These are phyloP conservation scores for Naganishia friedmannii DNA, from an alignment of 768 basidiomycete genomes.

Conservation along the genomic window DNA sequence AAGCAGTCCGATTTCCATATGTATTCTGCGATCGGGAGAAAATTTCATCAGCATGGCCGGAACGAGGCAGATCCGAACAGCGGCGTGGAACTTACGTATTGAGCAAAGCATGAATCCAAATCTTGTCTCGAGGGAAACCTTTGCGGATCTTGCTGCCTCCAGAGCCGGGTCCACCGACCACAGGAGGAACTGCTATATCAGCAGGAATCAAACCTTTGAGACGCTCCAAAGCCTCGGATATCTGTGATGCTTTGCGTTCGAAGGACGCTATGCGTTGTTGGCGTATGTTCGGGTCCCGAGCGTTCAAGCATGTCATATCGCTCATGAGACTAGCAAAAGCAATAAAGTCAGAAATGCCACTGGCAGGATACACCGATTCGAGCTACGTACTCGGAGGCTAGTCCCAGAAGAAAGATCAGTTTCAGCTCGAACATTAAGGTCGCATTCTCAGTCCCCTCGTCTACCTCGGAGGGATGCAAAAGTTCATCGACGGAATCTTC, in stretches of 20 bases:
- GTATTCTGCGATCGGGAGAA: background rate
- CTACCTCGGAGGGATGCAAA: background rate
- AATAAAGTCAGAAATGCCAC: background rate
- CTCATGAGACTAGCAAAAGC: slow-evolving; percentile 1
- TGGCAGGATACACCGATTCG: background rate
- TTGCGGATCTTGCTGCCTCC: slow-evolving; percentile 20
- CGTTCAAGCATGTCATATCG: slow-evolving; percentile 2
- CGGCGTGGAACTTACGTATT: background rate
- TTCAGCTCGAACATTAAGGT: slow-evolving; percentile 13
- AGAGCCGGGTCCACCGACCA: slow-evolving; percentile 15
- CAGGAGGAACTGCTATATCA: slow-evolving; percentile 11
- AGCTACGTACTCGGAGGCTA: slow-evolving; percentile 12
- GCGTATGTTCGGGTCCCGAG: background rate
- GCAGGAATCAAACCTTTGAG: background rate
- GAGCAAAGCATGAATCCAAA: slow-evolving; percentile 20
- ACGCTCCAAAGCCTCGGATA: background rate
- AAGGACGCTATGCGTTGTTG: background rate
- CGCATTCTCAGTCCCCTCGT: slow-evolving; percentile 1
- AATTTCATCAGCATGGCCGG: background rate
- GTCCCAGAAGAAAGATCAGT: slow-evolving; percentile 11
- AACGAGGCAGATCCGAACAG: too few species aligned
- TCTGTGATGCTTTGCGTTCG: background rate
- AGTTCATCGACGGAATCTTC: slow-evolving; percentile 19
- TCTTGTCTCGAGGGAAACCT: slow-evolving; percentile 22
- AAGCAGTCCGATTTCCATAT: slow-evolving; percentile 2